A percentile compares a stretch with the other conserved stretches of the same genome.
Evolutionary conservation across 768 basidiomycete genomes (phyloP).

Genomic region (Gymnopilus dilepis): DNA sequence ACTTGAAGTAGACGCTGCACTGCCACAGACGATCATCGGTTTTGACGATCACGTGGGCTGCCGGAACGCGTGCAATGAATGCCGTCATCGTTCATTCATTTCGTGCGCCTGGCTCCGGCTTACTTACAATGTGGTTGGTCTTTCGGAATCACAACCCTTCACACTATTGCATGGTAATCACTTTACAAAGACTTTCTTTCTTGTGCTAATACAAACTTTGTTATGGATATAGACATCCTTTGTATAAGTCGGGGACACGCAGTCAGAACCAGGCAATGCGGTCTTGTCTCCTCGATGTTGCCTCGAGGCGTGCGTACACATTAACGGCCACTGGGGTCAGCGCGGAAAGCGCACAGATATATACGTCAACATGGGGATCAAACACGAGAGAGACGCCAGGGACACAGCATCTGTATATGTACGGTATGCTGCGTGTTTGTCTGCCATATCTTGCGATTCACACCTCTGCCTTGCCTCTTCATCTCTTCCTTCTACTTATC

Average conservation of each 20-base stretch:
- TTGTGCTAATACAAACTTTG: background rate
- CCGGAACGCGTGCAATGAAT: background rate
- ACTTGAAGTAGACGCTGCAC: no score
- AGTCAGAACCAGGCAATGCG: conserved; percentile 14
- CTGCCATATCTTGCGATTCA: conserved; percentile 29
- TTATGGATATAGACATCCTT: conserved; percentile 3
- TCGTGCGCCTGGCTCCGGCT: no score
- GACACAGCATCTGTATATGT: conserved; percentile 23
- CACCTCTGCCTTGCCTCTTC: conserved; percentile 16
- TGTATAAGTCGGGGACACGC: conserved; percentile 7
- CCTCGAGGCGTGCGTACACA: conserved; percentile 19
- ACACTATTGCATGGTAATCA: background rate
- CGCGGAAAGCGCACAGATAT: conserved; percentile 24
- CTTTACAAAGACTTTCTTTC: background rate
- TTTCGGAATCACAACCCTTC: no score
- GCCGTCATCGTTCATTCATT: background rate
- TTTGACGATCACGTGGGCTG: background rate
- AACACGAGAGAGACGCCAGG: conserved; percentile 25
- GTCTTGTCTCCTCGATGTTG: conserved; percentile 19
- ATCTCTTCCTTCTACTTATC: conserved; percentile 20
- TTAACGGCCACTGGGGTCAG: conserved; percentile 7
- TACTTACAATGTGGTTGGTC: no score
- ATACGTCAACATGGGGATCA: conserved; percentile 22
- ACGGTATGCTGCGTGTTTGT: conserved; percentile 30
- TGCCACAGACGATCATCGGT: no score